Conservation (phyloP, 2,329 filamentous ascomycete genomes). For the Harringtonia aguacate region DNA sequence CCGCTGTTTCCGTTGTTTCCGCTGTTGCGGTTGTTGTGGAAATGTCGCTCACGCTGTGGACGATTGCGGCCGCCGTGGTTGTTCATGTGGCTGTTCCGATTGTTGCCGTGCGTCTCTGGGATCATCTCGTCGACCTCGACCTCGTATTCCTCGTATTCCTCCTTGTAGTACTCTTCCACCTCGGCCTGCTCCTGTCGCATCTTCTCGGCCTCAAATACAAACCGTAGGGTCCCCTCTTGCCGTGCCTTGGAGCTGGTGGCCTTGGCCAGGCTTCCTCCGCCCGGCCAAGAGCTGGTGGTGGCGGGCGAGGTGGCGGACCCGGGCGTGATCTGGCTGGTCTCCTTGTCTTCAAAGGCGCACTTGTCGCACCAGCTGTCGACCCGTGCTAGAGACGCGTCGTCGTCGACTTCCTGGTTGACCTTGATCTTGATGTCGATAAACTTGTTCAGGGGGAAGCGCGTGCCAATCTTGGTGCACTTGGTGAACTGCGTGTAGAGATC, state of each 20-base stretch:
- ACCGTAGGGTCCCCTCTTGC: slow-evolving; percentile 79
- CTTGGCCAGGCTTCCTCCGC: slow-evolving; percentile 30
- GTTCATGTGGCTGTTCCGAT: neutral
- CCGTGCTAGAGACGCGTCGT: slow-evolving; percentile 46
- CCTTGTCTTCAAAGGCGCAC: slow-evolving; percentile 31
- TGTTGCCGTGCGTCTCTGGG: slow-evolving; percentile 13
- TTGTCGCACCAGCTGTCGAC: slow-evolving; percentile 50
- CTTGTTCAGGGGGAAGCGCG: slow-evolving; percentile 58
- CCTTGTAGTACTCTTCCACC: slow-evolving; percentile 58
- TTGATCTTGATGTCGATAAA: slow-evolving; percentile 82
- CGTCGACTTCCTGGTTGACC: slow-evolving; percentile 71
- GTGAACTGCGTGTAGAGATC: slow-evolving; percentile 87
- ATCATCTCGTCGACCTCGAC: slow-evolving; percentile 63
- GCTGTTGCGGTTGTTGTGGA: neutral
- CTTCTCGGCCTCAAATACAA: slow-evolving; percentile 73
- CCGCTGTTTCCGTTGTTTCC: neutral
- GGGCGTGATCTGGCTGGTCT: slow-evolving; percentile 21
- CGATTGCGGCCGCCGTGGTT: neutral
- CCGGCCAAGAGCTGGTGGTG: slow-evolving; percentile 25
- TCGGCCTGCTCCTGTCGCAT: slow-evolving; percentile 60
- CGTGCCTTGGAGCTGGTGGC: too few species aligned
- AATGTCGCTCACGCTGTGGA: neutral
- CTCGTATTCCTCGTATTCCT: slow-evolving; percentile 68
- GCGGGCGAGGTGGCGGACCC: slow-evolving; percentile 28
- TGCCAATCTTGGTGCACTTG: slow-evolving; percentile 62